Evolutionary conservation across 129 eudicot genomes (phyloP).

Genomic region (Escallonia herrerae): DNA sequence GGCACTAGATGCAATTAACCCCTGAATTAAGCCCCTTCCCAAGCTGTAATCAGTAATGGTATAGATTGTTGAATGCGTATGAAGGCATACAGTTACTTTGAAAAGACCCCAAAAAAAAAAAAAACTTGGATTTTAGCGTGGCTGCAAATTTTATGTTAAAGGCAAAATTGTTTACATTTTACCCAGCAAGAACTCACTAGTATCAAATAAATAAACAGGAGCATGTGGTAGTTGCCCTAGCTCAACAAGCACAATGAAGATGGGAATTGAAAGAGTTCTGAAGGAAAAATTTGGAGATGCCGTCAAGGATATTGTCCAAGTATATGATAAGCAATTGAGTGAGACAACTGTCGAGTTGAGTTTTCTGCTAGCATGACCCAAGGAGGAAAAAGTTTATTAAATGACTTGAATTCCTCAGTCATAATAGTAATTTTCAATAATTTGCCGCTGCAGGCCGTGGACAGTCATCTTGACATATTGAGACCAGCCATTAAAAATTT

Average conservation of each 20-base stretch:
- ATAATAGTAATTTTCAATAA: not conserved
- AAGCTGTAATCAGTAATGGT: no score
- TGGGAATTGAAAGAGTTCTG: conserved; percentile 82
- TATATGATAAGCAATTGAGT: conserved; percentile 47
- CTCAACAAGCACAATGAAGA: conserved; percentile 90
- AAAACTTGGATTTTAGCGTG: no score
- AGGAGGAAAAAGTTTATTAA: not conserved
- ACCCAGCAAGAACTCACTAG: not conserved
- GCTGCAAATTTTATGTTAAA: no score
- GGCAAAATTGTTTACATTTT: no score
- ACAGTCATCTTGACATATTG: conserved; percentile 69
- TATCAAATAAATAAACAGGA: conserved; percentile 33
- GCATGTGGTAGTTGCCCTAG: conserved; percentile 90
- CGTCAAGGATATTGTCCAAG: conserved; percentile 70
- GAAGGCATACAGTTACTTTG: no score
- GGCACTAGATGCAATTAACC: no score
- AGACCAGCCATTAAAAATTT: conserved; percentile 88
- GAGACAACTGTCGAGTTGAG: conserved; percentile 75
- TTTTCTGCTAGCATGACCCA: not conserved
- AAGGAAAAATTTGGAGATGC: conserved; percentile 86
- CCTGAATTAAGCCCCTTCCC: no score
- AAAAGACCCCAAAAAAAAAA: no score
- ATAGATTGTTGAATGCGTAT: no score
- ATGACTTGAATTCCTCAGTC: not conserved
- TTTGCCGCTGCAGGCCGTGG: conserved; percentile 56